Base-by-base conservation (phyloP, 192 early-diverging fungal genomes). In the Globomyces pollinis-pini region DNA sequence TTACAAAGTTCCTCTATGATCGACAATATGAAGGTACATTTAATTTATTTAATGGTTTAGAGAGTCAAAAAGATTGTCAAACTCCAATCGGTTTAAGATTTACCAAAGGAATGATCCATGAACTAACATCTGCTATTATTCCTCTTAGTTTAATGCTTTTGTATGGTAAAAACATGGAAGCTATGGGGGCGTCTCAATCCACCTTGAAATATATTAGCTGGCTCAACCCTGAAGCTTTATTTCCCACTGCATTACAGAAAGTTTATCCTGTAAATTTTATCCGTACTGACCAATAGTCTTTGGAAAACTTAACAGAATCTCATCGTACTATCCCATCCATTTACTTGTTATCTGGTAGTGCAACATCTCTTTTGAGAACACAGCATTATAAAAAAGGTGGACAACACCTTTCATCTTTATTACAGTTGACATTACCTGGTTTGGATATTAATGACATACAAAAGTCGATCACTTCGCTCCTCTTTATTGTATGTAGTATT, bases 361-460 rank as follows among this genome's bases (percentile, higher is more conserved):
- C 85, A 0, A 55, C 88, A 7, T 86, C 91, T 3, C 64, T 98
- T 44, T 68, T 93, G 5, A 79, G 77, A 57, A 79, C 89, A 16
- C 49, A 68, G 1, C 84, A 88, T 60, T 98, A 86, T 65, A 87
- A 92, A 4, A 77, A 86, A 38, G 94, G 94, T 8, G 93, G 84
- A 2, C 83, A 85, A 60, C 87, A 94, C 64, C 54, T 98, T 0
- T 63, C 83, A 0, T 80, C 85, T 11, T 68, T 98, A 54, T 70
- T 98, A 33, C 79, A 85, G 33, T 75, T 93, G 1, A 80, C 80
- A 2, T 80, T 93, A 11, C 93, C 93, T 0, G 94, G 92, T 23
- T 88, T 98, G 28, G 93, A 98, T 61, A 72, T 93, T 63, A 98
- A 98, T 67, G 94, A 98, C 54, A 83, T 88, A 1, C 76, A 67